These are phyloP conservation scores for Melanomma pulvis-pyrius DNA, from an alignment of 495 filamentous ascomycete species.

Conservation along the genomic window DNA sequence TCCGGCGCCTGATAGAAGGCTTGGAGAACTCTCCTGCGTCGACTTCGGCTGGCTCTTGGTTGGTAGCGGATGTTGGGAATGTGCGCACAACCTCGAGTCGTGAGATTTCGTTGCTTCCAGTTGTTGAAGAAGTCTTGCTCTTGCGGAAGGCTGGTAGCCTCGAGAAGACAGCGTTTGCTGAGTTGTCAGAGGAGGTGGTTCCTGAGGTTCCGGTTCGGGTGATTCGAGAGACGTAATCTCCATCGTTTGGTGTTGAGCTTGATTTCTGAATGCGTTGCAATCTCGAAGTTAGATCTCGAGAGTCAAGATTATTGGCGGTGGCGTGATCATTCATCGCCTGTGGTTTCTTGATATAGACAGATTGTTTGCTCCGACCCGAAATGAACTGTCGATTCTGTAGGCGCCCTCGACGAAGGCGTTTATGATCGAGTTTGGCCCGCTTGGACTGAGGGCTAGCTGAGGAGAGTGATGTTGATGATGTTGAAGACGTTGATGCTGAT, in stretches of 20 bases:
- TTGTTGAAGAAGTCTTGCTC: conserved; percentile 7
- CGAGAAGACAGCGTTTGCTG: not conserved
- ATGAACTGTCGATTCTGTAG: conserved; percentile 17
- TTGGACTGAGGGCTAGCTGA: not conserved
- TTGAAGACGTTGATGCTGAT: conserved; percentile 4
- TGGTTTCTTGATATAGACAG: conserved; percentile 12
- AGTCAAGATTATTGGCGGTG: conserved; percentile 5
- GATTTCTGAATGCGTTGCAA: conserved; percentile 18
- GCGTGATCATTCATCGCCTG: conserved; percentile 24
- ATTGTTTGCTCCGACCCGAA: conserved; percentile 25
- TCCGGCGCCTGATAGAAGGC: conserved; percentile 7
- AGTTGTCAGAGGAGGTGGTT: conserved; percentile 14
- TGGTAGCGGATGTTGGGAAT: not conserved
- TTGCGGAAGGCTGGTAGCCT: conserved; percentile 18
- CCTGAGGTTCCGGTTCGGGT: conserved; percentile 4
- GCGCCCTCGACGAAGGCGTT: not conserved
- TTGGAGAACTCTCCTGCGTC: conserved; percentile 19
- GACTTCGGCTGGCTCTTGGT: conserved; percentile 7
- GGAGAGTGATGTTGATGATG: conserved; percentile 1
- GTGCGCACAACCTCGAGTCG: conserved; percentile 14
- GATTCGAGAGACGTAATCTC: conserved; percentile 15
- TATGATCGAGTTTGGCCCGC: not conserved
- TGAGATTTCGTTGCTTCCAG: not conserved
- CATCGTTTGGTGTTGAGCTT: conserved; percentile 11
- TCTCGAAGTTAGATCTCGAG: conserved; percentile 19